A percentile compares a stretch with the other conserved stretches of the same genome.
phyloP scores from a whole-genome alignment of 306 rosid species.

The Trifolium dubium region DNA sequence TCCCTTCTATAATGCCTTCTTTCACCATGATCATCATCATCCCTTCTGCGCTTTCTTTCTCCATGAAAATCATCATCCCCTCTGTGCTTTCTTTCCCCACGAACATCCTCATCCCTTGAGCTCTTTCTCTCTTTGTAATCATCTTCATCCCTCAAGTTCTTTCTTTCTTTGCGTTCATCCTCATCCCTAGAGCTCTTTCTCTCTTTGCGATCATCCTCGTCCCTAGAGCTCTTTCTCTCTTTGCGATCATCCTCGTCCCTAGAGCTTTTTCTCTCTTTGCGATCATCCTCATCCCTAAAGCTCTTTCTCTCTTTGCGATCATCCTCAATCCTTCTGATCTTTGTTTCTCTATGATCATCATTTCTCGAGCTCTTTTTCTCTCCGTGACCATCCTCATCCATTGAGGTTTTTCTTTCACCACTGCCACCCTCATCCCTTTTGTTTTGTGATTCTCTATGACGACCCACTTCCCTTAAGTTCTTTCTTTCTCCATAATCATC shows the following conservation, averaged over 20 bases:
- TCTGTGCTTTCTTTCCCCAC: background rate
- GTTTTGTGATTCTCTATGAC: background rate
- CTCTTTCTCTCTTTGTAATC: background rate
- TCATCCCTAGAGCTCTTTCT: constrained; percentile 27
- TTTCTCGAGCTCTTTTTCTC: constrained; percentile 29
- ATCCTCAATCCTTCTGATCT: constrained; percentile 41
- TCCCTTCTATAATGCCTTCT: constrained; percentile 31
- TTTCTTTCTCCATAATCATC: constrained; percentile 23
- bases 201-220: constrained; percentile 29
- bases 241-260: constrained; percentile 22
- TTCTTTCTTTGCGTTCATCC: constrained; percentile 16
- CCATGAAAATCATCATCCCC: constrained; percentile 23
- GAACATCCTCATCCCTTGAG: constrained; percentile 6
- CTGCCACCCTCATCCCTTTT: constrained; percentile 26
- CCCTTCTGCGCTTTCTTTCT: constrained; percentile 23
- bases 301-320: constrained; percentile 36
- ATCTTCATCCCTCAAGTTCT: constrained; percentile 30
- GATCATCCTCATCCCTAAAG: constrained; percentile 42
- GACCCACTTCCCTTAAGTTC: constrained; percentile 14
- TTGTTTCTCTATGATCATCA: constrained; percentile 6
- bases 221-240: constrained; percentile 13
- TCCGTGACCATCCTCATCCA: constrained; percentile 31
- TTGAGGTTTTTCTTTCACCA: constrained; percentile 32
- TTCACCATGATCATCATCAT: constrained; percentile 36
- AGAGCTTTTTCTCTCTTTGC: constrained; percentile 20